phyloP scores from a whole-genome alignment of 768 basidiomycete species.

The Mycena latifolia region DNA sequence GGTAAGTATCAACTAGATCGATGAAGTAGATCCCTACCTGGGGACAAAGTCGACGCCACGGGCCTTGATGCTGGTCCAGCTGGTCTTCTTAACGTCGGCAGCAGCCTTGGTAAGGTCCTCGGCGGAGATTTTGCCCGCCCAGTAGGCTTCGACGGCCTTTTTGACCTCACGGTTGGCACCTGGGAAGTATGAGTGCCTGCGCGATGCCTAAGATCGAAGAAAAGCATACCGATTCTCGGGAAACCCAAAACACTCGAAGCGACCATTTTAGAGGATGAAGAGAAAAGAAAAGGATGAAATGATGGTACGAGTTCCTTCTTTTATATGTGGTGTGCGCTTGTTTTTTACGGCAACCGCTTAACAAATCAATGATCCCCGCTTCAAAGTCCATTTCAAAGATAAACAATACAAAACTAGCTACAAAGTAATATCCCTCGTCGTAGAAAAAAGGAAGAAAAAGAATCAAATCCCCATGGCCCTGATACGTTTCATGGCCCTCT shows the following conservation, averaged over 20 bases:
- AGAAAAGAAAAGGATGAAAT: slow-evolving; percentile 41
- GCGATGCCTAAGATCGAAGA: slow-evolving; percentile 1
- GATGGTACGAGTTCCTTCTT: too few relatives aligned
- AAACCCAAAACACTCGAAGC: slow-evolving; percentile 90
- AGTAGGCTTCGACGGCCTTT: slow-evolving; percentile 98
- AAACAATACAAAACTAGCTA: neutral
- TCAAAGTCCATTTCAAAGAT: neutral
- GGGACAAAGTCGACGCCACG: slow-evolving; percentile 92
- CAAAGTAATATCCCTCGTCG: too few relatives aligned
- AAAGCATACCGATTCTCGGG: slow-evolving; percentile 54
- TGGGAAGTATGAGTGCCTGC: slow-evolving; percentile 43
- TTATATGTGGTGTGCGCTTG: neutral
- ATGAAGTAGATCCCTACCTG: slow-evolving; percentile 66
- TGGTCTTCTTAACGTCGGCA: slow-evolving; percentile 87
- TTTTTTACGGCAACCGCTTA: neutral
- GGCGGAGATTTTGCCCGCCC: slow-evolving; percentile 91
- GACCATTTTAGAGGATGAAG: slow-evolving; percentile 66
- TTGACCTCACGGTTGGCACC: slow-evolving; percentile 96
- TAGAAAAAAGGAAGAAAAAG: neutral
- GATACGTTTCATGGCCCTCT: slow-evolving; percentile 53
- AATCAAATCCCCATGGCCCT: slow-evolving; percentile 41
- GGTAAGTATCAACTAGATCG: slow-evolving; percentile 34
- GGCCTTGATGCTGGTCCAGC: slow-evolving; percentile 89
- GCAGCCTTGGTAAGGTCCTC: slow-evolving; percentile 91
- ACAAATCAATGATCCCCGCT: neutral